Evolutionary conservation across 2,329 filamentous ascomycete species (phyloP).

Genomic region (Hypoxylon sp.): DNA sequence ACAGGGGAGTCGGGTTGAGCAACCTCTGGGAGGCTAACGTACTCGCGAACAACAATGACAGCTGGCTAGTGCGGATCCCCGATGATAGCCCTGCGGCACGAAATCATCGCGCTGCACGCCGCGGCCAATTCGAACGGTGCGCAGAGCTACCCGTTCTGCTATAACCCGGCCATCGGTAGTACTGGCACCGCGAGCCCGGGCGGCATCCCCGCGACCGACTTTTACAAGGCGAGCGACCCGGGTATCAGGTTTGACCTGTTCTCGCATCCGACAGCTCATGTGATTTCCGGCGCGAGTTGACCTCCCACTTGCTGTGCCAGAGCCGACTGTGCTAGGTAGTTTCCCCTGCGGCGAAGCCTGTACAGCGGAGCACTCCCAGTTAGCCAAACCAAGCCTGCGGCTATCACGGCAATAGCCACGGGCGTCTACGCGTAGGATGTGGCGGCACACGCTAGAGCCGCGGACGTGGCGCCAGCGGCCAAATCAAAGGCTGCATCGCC

Average conservation of each 20-base stretch:
- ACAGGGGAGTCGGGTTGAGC: slow-evolving; percentile 39
- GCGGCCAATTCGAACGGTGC: slow-evolving; percentile 58
- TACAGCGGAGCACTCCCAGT: slow-evolving; percentile 47
- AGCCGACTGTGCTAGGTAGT: slow-evolving; percentile 15
- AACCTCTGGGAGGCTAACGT: slow-evolving; percentile 39
- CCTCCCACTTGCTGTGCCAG: neutral
- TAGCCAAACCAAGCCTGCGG: slow-evolving; percentile 41
- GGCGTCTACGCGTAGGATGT: slow-evolving; percentile 41
- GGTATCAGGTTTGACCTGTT: slow-evolving; percentile 69
- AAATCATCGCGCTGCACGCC: slow-evolving; percentile 66
- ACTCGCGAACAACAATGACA: slow-evolving; percentile 61
- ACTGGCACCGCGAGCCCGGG: slow-evolving; percentile 59
- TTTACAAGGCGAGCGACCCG: slow-evolving; percentile 65
- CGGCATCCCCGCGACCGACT: slow-evolving; percentile 62
- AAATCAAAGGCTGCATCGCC: slow-evolving; percentile 25
- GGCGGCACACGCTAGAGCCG: slow-evolving; percentile 22
- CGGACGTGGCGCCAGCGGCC: slow-evolving; percentile 14
- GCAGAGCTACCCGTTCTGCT: slow-evolving; percentile 64
- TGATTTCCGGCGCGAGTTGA: slow-evolving; percentile 43
- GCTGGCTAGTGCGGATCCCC: slow-evolving; percentile 63
- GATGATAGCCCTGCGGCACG: slow-evolving; percentile 63
- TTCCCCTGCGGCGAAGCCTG: slow-evolving; percentile 40
- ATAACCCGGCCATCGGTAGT: slow-evolving; percentile 68
- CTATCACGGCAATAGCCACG: slow-evolving; percentile 46
- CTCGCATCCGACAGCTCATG: slow-evolving; percentile 45